phyloP scores from a whole-genome alignment of 768 basidiomycete species.

The Hemileccinum rubropunctum region DNA sequence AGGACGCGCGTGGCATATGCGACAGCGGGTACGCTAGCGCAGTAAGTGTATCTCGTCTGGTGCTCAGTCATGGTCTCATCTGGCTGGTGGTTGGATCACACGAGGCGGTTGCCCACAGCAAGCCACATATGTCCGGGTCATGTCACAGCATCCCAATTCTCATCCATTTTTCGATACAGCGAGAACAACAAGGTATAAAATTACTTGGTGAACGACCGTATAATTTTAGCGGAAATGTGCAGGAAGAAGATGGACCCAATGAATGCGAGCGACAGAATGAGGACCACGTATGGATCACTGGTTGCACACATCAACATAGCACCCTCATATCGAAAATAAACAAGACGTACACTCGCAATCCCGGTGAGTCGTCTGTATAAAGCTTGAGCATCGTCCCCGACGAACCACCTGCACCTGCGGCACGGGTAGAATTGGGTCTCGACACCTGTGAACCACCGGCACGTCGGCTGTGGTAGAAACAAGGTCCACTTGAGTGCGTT shows the following conservation, averaged over 20 bases:
- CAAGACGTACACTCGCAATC: conserved; percentile 87
- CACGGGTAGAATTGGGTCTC: conserved; percentile 82
- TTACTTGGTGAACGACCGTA: conserved; percentile 85
- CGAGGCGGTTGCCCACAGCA: too few relatives aligned
- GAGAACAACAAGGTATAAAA: background rate
- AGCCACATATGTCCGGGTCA: too few relatives aligned
- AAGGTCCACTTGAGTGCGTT: background rate
- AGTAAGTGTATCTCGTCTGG: conserved; percentile 20
- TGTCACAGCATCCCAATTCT: too few relatives aligned
- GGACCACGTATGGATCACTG: conserved; percentile 95
- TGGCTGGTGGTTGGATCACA: background rate
- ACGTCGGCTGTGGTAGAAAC: conserved; percentile 52
- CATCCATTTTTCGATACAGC: background rate
- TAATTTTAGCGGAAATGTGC: conserved; percentile 93
- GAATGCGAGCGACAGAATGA: conserved; percentile 93
- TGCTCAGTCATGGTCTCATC: conserved; percentile 18
- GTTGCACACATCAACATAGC: conserved; percentile 5
- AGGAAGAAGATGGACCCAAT: conserved; percentile 99
- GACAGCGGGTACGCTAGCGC: conserved; percentile 11
- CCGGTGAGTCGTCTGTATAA: conserved; percentile 98
- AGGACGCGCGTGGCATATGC: conserved; percentile 20
- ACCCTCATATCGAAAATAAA: background rate
- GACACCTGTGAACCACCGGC: conserved; percentile 63
- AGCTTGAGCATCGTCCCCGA: conserved; percentile 98
- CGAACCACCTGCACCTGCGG: conserved; percentile 94